A percentile compares a stretch with the other conserved stretches of the same genome.
Conservation (phyloP, 1,139 yeast genomes). For the Blastobotrys petasosporus region DNA sequence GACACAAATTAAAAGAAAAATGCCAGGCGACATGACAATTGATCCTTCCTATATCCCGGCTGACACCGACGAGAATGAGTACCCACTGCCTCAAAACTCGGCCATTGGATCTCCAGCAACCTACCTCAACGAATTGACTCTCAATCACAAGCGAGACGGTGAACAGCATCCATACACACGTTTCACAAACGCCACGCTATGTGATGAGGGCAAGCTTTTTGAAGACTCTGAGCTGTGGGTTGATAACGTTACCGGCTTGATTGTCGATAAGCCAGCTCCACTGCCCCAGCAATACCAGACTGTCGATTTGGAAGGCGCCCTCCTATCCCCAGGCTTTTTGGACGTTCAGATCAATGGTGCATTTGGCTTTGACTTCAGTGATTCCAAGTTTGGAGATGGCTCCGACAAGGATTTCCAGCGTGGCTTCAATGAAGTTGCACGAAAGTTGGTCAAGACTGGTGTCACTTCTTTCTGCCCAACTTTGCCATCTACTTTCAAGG, state of each 20-base stretch:
- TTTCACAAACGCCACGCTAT: slow-evolving; percentile 49
- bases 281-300: slow-evolving; percentile 19
- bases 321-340: slow-evolving; percentile 54
- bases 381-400: slow-evolving; percentile 36
- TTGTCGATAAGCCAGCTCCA: slow-evolving; percentile 33
- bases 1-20: slow-evolving; percentile 1
- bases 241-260: slow-evolving; percentile 42
- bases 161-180: slow-evolving; percentile 10
- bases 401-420: slow-evolving; percentile 29
- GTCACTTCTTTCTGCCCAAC: slow-evolving; percentile 60
- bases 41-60: slow-evolving; percentile 14
- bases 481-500: slow-evolving; percentile 50
- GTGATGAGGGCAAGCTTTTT: slow-evolving; percentile 45
- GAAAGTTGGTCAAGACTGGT: slow-evolving; percentile 44
- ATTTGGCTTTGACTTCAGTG: slow-evolving; percentile 53
- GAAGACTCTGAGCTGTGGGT: slow-evolving; percentile 43
- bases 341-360: slow-evolving; percentile 61
- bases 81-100: slow-evolving; percentile 13
- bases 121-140: slow-evolving; percentile 12
- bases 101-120: slow-evolving; percentile 14
- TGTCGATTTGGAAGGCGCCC: slow-evolving; percentile 45
- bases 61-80: slow-evolving; percentile 13
- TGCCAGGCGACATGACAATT: slow-evolving; percentile 11
- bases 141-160: not conserved
- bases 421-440: slow-evolving; percentile 23